Evolutionary conservation across 2,329 filamentous ascomycete species (phyloP).

Genomic region (Alternaria consortialis): DNA sequence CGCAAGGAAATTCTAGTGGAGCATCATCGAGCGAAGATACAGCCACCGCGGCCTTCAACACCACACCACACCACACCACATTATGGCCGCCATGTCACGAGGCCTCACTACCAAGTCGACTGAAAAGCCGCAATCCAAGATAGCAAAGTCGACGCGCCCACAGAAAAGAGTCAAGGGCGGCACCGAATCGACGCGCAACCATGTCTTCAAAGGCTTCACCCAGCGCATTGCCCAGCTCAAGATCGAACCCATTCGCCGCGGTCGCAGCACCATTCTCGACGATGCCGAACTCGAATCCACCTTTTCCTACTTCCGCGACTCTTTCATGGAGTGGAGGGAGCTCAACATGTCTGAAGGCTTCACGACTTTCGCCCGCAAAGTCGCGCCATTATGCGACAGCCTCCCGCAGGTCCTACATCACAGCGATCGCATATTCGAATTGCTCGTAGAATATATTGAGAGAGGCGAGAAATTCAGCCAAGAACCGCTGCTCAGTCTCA

Average conservation of each 20-base stretch:
- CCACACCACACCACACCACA: slow-evolving; percentile 19
- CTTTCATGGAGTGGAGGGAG: slow-evolving; percentile 88
- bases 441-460: slow-evolving; percentile 78
- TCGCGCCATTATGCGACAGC: slow-evolving; percentile 82
- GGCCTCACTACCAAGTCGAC: slow-evolving; percentile 34
- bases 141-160: slow-evolving; percentile 53
- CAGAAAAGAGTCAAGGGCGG: slow-evolving; percentile 71
- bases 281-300: slow-evolving; percentile 77
- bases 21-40: slow-evolving; percentile 17
- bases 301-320: slow-evolving; percentile 86
- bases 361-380: slow-evolving; percentile 76
- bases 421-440: slow-evolving; percentile 82
- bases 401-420: slow-evolving; percentile 92
- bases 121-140: slow-evolving; percentile 27
- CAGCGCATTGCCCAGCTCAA: slow-evolving; percentile 90
- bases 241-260: slow-evolving; percentile 90
- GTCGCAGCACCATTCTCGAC: slow-evolving; percentile 84
- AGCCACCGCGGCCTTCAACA: slow-evolving; percentile 9
- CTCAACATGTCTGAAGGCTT: slow-evolving; percentile 89
- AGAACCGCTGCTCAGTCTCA: slow-evolving; percentile 85
- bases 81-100: slow-evolving; percentile 57
- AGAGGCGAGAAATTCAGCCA: slow-evolving; percentile 80
- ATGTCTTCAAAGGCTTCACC: slow-evolving; percentile 91
- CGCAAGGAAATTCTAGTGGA: slow-evolving; percentile 45
- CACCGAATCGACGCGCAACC: slow-evolving; percentile 80